A percentile compares a stretch with the other conserved stretches of the same genome.
Conservation (phyloP, 352 stramenopile species). For the Aphanomyces astaci region DNA sequence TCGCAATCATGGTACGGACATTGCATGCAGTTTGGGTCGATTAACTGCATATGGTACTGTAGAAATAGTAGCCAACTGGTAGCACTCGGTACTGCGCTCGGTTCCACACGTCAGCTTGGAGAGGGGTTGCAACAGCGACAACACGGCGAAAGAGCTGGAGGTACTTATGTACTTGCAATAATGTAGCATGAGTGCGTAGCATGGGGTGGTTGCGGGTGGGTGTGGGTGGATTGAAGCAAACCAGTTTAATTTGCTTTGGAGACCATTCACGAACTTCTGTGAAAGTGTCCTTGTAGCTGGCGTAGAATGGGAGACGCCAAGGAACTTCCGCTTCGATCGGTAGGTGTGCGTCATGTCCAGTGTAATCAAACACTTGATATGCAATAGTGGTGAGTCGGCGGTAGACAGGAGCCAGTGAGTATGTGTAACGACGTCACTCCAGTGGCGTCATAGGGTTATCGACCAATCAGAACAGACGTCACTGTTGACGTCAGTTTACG, state of each 20-base stretch:
- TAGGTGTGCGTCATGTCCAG: not conserved
- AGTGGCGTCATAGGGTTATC: too few species aligned
- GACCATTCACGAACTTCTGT: not conserved
- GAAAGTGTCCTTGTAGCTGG: not conserved
- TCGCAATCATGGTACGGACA: not conserved
- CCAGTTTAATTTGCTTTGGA: not conserved
- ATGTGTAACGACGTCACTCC: too few species aligned
- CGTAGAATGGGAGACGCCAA: not conserved
- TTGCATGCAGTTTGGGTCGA: too few species aligned
- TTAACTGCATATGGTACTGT: not conserved
- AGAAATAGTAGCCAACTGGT: not conserved
- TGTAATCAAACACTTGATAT: not conserved
- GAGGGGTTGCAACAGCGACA: not conserved
- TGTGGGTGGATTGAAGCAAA: not conserved
- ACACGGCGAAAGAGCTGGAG: not conserved
- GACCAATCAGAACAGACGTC: too few species aligned
- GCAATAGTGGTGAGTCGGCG: not conserved
- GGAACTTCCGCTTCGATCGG: not conserved
- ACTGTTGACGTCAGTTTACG: too few species aligned
- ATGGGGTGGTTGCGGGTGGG: not conserved
- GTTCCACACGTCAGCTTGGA: not conserved
- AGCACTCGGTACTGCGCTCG: not conserved
- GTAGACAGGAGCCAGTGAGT: not conserved
- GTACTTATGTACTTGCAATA: not conserved
- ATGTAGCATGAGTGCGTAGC: not conserved